Evolutionary conservation across 2,329 filamentous ascomycete species (phyloP).

Genomic region (Aspergillus sp.): DNA sequence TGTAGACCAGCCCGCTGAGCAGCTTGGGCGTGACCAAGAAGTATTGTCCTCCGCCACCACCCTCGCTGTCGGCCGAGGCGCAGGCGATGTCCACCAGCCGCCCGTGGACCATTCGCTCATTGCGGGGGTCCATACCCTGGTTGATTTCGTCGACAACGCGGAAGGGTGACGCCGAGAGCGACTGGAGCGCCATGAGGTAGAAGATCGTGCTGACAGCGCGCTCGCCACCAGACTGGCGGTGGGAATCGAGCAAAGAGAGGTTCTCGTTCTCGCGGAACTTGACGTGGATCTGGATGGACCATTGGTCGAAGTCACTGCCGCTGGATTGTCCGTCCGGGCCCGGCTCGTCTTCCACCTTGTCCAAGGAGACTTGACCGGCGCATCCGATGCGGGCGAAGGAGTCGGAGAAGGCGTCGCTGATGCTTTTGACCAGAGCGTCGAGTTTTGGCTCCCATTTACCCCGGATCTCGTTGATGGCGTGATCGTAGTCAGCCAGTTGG

Average conservation of each 20-base stretch:
- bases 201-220: slow-evolving; percentile 96
- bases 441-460: slow-evolving; percentile 78
- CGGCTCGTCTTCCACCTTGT: slow-evolving; percentile 60
- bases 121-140: slow-evolving; percentile 97
- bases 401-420: slow-evolving; percentile 86
- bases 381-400: slow-evolving; percentile 95
- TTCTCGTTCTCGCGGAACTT: slow-evolving; percentile 87
- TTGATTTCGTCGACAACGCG: slow-evolving; percentile 99
- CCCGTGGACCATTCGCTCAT: slow-evolving; percentile 96
- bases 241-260: slow-evolving; percentile 80
- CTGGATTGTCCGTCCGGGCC: slow-evolving; percentile 29
- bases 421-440: slow-evolving; percentile 72
- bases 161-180: slow-evolving; percentile 90
- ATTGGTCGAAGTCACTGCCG: slow-evolving; percentile 81
- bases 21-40: slow-evolving; percentile 98
- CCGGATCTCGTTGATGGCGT: slow-evolving; percentile 64
- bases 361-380: slow-evolving; percentile 81
- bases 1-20: slow-evolving; percentile 78
- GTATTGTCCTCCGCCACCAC: slow-evolving; percentile 65
- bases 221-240: slow-evolving; percentile 94
- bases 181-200: slow-evolving; percentile 97
- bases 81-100: slow-evolving; percentile 98
- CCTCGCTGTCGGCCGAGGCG: slow-evolving; percentile 45
- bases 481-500: slow-evolving; percentile 55
- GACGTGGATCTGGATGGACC: slow-evolving; percentile 91